Conservation (phyloP, 352 stramenopile species). For the Pythium aquatile region DNA sequence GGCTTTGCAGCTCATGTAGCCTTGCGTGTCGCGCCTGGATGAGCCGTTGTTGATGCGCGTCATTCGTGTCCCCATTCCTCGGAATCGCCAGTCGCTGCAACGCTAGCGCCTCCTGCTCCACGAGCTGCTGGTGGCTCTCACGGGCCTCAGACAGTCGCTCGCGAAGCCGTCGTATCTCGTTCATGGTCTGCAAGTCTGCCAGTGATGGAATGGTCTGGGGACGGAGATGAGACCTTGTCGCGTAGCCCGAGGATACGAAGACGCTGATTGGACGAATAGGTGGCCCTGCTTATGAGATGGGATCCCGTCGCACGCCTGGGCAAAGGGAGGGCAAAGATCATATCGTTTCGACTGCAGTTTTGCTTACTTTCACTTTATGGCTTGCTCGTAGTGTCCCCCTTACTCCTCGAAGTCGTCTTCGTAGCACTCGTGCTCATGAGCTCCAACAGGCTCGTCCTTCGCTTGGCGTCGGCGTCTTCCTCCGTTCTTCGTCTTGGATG, state of each 20-base stretch:
- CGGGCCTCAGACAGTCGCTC: background rate
- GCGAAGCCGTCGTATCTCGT: background rate
- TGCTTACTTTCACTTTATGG: no score
- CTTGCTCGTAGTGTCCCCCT: no score
- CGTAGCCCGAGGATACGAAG: no score
- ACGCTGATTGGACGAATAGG: no score
- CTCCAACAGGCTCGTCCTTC: conserved; percentile 28
- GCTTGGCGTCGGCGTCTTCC: conserved; percentile 21
- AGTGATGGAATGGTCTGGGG: no score
- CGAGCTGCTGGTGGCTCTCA: background rate
- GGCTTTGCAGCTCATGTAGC: background rate
- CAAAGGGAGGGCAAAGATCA: no score
- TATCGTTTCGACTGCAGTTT: no score
- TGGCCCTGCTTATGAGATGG: no score
- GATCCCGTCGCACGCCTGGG: no score
- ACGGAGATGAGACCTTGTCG: no score
- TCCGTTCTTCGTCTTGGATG: conserved; percentile 7
- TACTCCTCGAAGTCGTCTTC: conserved; percentile 85
- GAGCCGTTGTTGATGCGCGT: background rate
- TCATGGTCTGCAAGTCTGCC: background rate
- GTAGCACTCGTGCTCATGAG: conserved; percentile 51
- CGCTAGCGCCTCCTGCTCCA: background rate
- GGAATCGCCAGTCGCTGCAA: background rate
- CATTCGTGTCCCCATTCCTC: background rate
- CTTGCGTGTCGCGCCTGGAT: background rate